Evolutionary conservation across 805 yeast species (phyloP), one percentile per base, ranked within the genome.

Genomic region (Candida vaughaniae): DNA sequence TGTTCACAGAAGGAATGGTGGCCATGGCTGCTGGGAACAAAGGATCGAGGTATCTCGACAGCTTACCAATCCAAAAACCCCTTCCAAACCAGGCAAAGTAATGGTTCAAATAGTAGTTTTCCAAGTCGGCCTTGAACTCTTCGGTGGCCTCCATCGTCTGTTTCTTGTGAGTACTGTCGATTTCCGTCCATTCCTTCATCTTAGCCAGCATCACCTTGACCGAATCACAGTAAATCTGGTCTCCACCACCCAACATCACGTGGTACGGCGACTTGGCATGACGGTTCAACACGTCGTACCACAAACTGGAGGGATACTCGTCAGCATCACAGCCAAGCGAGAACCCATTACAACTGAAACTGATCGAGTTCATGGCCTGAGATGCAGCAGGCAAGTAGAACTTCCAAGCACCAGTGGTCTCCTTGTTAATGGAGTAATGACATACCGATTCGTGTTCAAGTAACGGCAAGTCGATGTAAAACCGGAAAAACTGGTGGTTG

Each of bases 191-290:
- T 20, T 75, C 56, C 42, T 71, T 57, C 48, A 85, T 76, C 20
- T 67, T 61, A 32, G 71, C 53, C 11, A 82, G 77, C 15, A 76
- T 68, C 15, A 71, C 46, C 57, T 83, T 85, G 48, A 91, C 79
- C 1, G 87, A 71, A 61, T 91, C 99, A 35, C 90, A 80, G 58
- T 91, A 91, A 34, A 91, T 74, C 63, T 91, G 99, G 62, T 91
- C 99, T 22, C 99, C 99, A 35, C 98, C 98, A 19, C 98, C 98
- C 19, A 93, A 67, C 95, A 91, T 90, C 4, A 88, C 97, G 58
- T 91, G 96, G 61, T 87, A 87, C 26, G 75, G 77, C 26, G 71
- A 66, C 5, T 58, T 49, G 12, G 66, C 58, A 53, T 91, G 96
- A 42, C 78, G 77, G 18, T 73, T 66, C 48, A 90, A 51, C 3